A percentile compares a stretch with the other conserved stretches of the same genome.
Conservation (phyloP, 139 green algal species). For the Haematococcus sp. region DNA sequence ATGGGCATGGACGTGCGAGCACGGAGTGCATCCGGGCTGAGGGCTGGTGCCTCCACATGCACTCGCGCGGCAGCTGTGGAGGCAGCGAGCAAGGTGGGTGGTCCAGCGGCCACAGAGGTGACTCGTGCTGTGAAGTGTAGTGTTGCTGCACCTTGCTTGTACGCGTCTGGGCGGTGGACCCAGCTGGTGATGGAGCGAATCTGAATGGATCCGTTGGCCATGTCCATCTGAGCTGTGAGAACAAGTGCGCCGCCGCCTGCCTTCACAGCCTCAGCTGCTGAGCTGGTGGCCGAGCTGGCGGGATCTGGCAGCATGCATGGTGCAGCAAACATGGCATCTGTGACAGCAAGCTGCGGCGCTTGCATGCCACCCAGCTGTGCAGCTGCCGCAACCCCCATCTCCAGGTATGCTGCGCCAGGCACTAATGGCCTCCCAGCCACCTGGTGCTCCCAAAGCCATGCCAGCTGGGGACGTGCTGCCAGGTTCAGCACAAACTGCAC, state of each 20-base stretch:
- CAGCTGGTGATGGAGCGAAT: constrained; percentile 8
- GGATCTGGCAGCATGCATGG: constrained; percentile 47
- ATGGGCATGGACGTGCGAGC: constrained; percentile 36
- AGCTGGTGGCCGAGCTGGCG: background rate
- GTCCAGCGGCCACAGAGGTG: background rate
- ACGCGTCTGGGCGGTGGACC: background rate
- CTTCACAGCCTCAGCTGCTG: constrained; percentile 1
- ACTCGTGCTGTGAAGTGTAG: constrained; percentile 1
- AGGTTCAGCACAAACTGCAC: constrained; percentile 27
- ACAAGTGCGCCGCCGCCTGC: background rate
- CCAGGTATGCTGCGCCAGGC: constrained; percentile 47
- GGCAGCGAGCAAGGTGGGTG: background rate
- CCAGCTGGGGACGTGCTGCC: background rate
- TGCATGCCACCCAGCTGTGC: background rate
- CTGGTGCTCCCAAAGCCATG: constrained; percentile 48
- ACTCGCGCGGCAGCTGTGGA: background rate
- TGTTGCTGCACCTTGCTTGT: background rate
- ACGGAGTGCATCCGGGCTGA: constrained; percentile 34
- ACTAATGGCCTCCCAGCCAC: constrained; percentile 28
- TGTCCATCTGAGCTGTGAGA: constrained; percentile 14
- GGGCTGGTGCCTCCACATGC: background rate
- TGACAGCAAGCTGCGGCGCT: constrained; percentile 8
- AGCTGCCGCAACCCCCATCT: constrained; percentile 48
- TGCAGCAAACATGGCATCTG: constrained; percentile 32
- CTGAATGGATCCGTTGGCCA: constrained; percentile 16